Evolutionary conservation across 257 asterid genomes (phyloP).

Genomic region (Cordia subcordata): DNA sequence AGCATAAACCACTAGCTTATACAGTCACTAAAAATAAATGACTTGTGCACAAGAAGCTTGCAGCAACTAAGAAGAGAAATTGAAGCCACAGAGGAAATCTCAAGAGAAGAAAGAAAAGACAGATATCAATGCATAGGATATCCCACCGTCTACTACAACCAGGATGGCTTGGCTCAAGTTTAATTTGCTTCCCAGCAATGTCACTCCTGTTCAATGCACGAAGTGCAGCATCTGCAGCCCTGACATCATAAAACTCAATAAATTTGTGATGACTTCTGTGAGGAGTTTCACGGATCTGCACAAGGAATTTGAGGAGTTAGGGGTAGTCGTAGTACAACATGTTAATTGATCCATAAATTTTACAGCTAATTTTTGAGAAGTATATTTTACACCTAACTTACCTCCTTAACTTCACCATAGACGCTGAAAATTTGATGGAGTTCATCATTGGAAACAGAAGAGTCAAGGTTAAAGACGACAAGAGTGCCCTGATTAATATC

Average conservation of each 20-base stretch:
- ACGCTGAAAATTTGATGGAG: conserved; percentile 74
- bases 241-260: conserved; percentile 65
- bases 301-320: conserved; percentile 3
- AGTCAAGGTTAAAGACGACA: conserved; percentile 73
- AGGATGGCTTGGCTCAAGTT: conserved; percentile 47
- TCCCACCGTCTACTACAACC: conserved; percentile 58
- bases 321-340: not conserved
- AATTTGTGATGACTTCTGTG: conserved; percentile 40
- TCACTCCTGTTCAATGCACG: conserved; percentile 64
- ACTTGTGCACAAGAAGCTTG: not conserved
- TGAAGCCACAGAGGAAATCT: too few relatives aligned
- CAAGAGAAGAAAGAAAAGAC: too few relatives aligned
- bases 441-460: conserved; percentile 81
- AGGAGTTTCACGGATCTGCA: conserved; percentile 61
- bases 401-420: conserved; percentile 96
- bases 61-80: too few relatives aligned
- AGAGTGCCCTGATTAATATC: conserved; percentile 83
- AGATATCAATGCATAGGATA: conserved; percentile 23
- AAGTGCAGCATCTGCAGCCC: conserved; percentile 77
- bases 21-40: not conserved
- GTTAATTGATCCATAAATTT: not conserved
- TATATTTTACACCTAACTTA: conserved; percentile 30
- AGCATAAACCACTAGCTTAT: too few relatives aligned
- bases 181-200: conserved; percentile 66
- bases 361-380: too few relatives aligned